Evolutionary conservation across 352 stramenopile species (phyloP), one percentile per base, ranked within the genome.

Genomic region (Aphanomyces astaci): DNA sequence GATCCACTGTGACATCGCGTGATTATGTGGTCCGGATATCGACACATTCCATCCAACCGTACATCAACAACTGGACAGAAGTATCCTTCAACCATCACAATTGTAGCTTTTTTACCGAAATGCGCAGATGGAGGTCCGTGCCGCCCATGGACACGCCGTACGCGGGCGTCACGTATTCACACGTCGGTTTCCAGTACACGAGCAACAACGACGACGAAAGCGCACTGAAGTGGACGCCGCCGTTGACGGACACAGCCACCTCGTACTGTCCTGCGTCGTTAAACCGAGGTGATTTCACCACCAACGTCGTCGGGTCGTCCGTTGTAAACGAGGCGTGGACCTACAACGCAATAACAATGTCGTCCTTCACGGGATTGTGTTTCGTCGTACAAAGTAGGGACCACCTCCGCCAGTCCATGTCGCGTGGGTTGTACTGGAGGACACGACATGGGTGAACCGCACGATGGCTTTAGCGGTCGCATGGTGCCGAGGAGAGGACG

Each of bases 121-220:
- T 32, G 32, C 62, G 62, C 9, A 68, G 62, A n/a, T 49, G 49
- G 22, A 68, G 43, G 3, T 68, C 62, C 3, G 62, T 68, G 31
- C 25, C 33, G 46, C 62, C 62, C 15, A 51, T 51, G 30, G 62
- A 68, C 15, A 68, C 49, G 40, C 62, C 62, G 45, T 68, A 59
- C 32, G 56, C 62, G 11, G 62, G 62, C 31, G 62, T 32, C 3
- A 68, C 19, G 27, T 45, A 68, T 39, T 68, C 62, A 33, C 62
- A 68, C 10, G 15, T 40, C 7, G 62, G 62, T 22, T 68, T 68
- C 3, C n/a, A 31, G 36, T 68, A 68, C 24, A 68, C 62, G 25
- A 68, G 51, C 30, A 68, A 30, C 17, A 10, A 25, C 11, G 60
- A 27, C 48, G 27, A 0, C 30, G 51, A 5, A 9, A 36, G n/a